Evolutionary conservation across 805 yeast genomes (phyloP).

Genomic region (Candida sonorensis): DNA sequence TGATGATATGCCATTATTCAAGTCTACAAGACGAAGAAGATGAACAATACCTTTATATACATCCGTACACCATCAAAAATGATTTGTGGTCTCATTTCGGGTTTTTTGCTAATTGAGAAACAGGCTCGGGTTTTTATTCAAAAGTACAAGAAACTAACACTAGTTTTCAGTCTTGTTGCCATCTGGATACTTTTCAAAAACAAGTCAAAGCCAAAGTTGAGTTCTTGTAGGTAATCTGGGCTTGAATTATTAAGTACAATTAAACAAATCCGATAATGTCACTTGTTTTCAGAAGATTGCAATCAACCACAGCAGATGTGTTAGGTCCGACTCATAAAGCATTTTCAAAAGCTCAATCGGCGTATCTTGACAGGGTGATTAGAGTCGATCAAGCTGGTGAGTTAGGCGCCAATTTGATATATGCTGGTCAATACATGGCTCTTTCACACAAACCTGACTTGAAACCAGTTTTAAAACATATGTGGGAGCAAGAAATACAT

Average conservation of each 20-base stretch:
- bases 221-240: too few relatives aligned
- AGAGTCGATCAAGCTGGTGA: conserved; percentile 99
- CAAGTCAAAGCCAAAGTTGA: too few relatives aligned
- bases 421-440: conserved; percentile 82
- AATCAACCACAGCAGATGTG: conserved; percentile 13
- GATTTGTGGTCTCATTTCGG: too few relatives aligned
- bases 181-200: too few relatives aligned
- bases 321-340: conserved; percentile 20
- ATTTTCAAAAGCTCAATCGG: conserved; percentile 48
- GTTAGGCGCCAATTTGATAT: conserved; percentile 89
- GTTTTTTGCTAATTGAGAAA: background rate
- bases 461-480: conserved; percentile 76
- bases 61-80: background rate
- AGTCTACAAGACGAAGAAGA: conserved; percentile 16
- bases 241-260: too few relatives aligned
- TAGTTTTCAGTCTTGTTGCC: too few relatives aligned
- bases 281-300: conserved; percentile 10
- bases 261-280: conserved; percentile 8
- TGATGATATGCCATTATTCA: conserved; percentile 25
- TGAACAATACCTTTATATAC: too few relatives aligned
- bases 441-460: conserved; percentile 66
- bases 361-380: conserved; percentile 65
- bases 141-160: too few relatives aligned
- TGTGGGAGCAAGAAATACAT: conserved; percentile 97
- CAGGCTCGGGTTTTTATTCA: too few relatives aligned